Conservation (phyloP, 2,329 filamentous ascomycete genomes). For the Pseudogymnoascus sp. region DNA sequence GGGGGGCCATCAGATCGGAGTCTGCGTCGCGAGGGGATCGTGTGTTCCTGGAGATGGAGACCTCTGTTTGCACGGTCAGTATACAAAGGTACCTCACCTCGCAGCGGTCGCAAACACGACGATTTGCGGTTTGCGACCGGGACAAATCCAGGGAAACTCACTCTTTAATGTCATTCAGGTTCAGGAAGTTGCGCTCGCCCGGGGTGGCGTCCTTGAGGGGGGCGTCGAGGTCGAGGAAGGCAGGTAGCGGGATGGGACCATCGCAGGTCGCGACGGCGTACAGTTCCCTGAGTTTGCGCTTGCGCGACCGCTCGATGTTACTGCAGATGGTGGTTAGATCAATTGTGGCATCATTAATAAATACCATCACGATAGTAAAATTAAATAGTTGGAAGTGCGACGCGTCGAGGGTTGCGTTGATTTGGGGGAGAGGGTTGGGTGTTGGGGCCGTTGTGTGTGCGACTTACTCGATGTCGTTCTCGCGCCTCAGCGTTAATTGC, state of each 20-base stretch:
- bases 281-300: constrained; percentile 83
- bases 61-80: constrained; percentile 30
- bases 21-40: constrained; percentile 42
- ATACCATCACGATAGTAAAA: not conserved
- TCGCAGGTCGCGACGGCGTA: constrained; percentile 60
- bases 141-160: constrained; percentile 34
- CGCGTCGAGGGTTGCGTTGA: not conserved
- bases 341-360: not conserved
- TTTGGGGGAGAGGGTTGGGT: no score
- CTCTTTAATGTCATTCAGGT: constrained; percentile 51
- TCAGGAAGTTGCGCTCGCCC: constrained; percentile 48
- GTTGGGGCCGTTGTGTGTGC: no score
- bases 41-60: constrained; percentile 42
- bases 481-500: not conserved
- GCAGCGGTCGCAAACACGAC: constrained; percentile 14
- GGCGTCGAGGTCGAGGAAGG: constrained; percentile 46
- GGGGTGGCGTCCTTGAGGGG: constrained; percentile 46
- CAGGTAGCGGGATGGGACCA: constrained; percentile 49
- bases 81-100: constrained; percentile 10
- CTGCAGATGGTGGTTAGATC: constrained; percentile 36
- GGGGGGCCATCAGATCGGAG: constrained; percentile 38
- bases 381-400: not conserved
- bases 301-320: constrained; percentile 72
- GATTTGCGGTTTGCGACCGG: constrained; percentile 9
- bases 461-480: not conserved